Evolutionary conservation across 306 rosid genomes (phyloP), one percentile per base, ranked within the genome.

Genomic region (Echinosophora koreensis): DNA sequence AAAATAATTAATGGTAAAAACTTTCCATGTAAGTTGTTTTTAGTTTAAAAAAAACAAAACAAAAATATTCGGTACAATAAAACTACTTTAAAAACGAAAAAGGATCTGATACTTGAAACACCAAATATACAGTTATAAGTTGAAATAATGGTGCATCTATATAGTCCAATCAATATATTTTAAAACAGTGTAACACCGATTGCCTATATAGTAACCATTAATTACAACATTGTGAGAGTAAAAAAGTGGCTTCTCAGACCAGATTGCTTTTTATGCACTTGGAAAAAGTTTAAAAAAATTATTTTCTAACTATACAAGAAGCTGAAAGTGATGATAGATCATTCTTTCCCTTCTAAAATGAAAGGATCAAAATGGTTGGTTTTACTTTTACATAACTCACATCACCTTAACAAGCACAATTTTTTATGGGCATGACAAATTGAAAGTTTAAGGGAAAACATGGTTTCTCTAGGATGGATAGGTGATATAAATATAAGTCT

Each of bases 381-480:
- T 73, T 46, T 5, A 12, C 11, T 27, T 73, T 46, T 5, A 12
- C 11, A 51, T 30, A 12, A 14, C 27, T 62, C 63, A 4, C 3
- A 22, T 68, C 18, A 38, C 16, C 71, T 37, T 50, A 47, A 74
- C 52, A 59, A 77, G 60, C 5, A 32, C 38, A 76, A 4, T 14
- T 8, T 70, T 22, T 6, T 34, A 30, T 5, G 30, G 15, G 46
- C 8, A 57, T 38, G 32, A 76, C 16, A 76, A 16, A 60, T 30
- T 14, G 39, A 61, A 63, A 70, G 30, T 63, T 38, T 3, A 2
- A 10, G 50, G 70, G 61, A 58, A 62, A 55, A 59, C 54, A 59
- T 0, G 16, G 39, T 63, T 60, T 69, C 39, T 60, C 41, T 38
- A 41, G 49, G 70, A 65, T 28, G 63, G 52, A 83, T 50, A 32